These are phyloP conservation scores for Colletotrichum trifolii DNA, from an alignment of 2,329 filamentous ascomycete genomes.

Conservation along the genomic window DNA sequence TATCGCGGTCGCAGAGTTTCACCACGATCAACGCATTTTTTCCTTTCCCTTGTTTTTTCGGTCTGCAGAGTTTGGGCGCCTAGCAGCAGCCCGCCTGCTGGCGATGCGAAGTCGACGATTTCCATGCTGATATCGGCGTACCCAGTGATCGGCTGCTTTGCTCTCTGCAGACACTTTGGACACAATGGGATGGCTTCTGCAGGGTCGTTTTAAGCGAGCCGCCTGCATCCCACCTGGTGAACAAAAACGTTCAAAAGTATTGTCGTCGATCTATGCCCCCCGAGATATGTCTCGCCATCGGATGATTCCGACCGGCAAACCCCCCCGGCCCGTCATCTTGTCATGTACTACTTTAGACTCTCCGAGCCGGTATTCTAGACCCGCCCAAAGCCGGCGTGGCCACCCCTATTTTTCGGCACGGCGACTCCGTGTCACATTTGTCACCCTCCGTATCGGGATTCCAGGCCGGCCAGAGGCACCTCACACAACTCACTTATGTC, in stretches of 20 bases:
- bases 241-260: background rate
- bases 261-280: conserved; percentile 7
- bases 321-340: conserved; percentile 14
- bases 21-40: conserved; percentile 9
- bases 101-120: conserved; percentile 3
- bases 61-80: background rate
- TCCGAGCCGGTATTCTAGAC: conserved; percentile 22
- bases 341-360: background rate
- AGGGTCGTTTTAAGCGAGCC: background rate
- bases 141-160: background rate
- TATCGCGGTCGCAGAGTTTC: conserved; percentile 22
- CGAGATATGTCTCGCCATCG: conserved; percentile 15
- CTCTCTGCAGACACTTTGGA: background rate
- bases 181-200: background rate
- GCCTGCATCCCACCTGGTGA: background rate
- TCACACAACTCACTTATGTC: background rate
- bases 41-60: conserved; percentile 2
- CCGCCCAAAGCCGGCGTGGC: conserved; percentile 14
- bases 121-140: conserved; percentile 11
- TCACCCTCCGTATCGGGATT: conserved; percentile 8
- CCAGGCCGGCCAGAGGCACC: background rate
- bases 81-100: background rate
- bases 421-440: conserved; percentile 8
- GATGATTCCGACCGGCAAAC: conserved; percentile 1
- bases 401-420: conserved; percentile 11